Evolutionary conservation across 257 asterid species (phyloP).

Genomic region (Ilex asprella): DNA sequence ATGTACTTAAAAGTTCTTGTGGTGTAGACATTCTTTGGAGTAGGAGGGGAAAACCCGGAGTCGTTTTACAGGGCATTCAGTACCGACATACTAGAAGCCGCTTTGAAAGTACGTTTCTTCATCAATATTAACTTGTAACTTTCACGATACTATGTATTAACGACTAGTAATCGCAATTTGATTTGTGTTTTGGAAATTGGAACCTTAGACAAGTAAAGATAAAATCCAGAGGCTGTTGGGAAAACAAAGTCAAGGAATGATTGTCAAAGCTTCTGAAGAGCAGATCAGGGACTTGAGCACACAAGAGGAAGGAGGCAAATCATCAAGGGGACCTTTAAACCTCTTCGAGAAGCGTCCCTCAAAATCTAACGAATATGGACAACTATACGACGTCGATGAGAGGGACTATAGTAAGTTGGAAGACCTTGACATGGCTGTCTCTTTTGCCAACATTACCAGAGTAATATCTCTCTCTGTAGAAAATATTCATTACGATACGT

Average conservation of each 20-base stretch:
- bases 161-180: not conserved
- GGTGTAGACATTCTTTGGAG: slow-evolving; percentile 42
- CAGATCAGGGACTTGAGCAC: slow-evolving; percentile 49
- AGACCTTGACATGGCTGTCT: slow-evolving; percentile 38
- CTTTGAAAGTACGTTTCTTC: slow-evolving; percentile 36
- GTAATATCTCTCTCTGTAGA: slow-evolving; percentile 19
- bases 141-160: no score
- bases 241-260: slow-evolving; percentile 35
- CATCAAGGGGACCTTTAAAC: slow-evolving; percentile 25
- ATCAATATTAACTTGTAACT: no score
- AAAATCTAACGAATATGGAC: slow-evolving; percentile 41
- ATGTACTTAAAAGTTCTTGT: not conserved
- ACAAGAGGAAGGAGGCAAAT: slow-evolving; percentile 39
- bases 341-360: slow-evolving; percentile 31
- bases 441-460: slow-evolving; percentile 42
- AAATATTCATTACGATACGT: no score
- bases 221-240: slow-evolving; percentile 35
- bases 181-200: not conserved
- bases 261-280: slow-evolving; percentile 52
- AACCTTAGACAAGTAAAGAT: slow-evolving; percentile 30
- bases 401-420: slow-evolving; percentile 25
- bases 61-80: slow-evolving; percentile 51
- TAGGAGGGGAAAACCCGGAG: slow-evolving; percentile 51
- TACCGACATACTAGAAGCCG: slow-evolving; percentile 56
- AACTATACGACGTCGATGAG: slow-evolving; percentile 37